phyloP scores from a whole-genome alignment of 768 basidiomycete species.

The Russula lepida region DNA sequence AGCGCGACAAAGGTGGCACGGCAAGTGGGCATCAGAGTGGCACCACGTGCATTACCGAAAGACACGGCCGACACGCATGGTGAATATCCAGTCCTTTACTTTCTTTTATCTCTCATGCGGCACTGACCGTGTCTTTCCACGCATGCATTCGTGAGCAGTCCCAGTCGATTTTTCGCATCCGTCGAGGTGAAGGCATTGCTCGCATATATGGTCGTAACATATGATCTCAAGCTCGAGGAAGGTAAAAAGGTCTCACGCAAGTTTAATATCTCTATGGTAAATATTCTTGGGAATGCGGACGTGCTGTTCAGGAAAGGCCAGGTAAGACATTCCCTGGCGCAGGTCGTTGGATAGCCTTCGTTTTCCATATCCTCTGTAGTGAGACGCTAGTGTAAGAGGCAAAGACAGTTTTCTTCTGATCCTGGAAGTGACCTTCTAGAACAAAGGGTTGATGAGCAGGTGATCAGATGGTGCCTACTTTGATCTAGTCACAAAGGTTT shows the following conservation, averaged over 20 bases:
- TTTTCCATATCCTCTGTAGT: not conserved
- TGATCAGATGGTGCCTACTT: no score
- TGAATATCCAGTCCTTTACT: not conserved
- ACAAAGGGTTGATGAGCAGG: not conserved
- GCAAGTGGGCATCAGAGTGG: conserved; percentile 1
- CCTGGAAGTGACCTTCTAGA: not conserved
- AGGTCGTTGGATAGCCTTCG: not conserved
- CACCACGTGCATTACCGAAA: conserved; percentile 16
- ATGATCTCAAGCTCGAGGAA: conserved; percentile 27
- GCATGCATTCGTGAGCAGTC: conserved; percentile 19
- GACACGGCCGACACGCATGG: conserved; percentile 25
- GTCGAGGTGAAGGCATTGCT: conserved; percentile 31
- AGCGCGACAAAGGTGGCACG: not conserved
- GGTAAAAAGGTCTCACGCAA: conserved; percentile 7
- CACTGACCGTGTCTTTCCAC: not conserved
- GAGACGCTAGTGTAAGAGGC: not conserved
- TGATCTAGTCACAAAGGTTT: no score
- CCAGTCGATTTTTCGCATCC: conserved; percentile 31
- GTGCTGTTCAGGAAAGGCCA: conserved; percentile 2
- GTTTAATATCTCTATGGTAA: not conserved
- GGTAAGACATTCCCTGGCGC: not conserved
- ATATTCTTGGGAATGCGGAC: not conserved
- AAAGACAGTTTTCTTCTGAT: not conserved
- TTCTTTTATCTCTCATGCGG: no score
- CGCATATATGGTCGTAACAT: conserved; percentile 28